A percentile compares a stretch with the other conserved stretches of the same genome.
These are phyloP conservation scores for Neonothopanus nambi DNA, from an alignment of 1,284 basidiomycete genomes.

Conservation along the genomic window DNA sequence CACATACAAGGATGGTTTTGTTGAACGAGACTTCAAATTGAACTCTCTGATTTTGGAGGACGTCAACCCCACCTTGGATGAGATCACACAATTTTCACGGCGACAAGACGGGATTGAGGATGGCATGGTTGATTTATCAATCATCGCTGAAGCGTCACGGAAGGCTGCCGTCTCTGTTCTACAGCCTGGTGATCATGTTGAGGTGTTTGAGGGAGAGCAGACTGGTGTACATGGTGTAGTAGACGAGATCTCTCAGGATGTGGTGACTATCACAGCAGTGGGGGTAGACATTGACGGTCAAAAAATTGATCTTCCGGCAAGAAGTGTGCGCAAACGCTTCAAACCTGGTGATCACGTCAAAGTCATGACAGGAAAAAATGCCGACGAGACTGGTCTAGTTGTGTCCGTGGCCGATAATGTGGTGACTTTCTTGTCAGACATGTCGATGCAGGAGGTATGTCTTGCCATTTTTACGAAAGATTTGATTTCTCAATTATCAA, in stretches of 20 bases:
- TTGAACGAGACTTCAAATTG: constrained; percentile 95
- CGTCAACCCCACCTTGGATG: constrained; percentile 94
- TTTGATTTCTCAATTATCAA: constrained; percentile 27
- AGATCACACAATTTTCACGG: constrained; percentile 81
- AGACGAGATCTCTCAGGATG: constrained; percentile 85
- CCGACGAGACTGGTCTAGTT: constrained; percentile 94
- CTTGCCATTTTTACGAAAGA: constrained; percentile 5
- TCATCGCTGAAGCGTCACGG: constrained; percentile 86
- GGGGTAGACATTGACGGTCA: constrained; percentile 85
- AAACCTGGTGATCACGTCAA: constrained; percentile 98
- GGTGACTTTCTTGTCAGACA: constrained; percentile 96
- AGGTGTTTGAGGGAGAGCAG: constrained; percentile 97
- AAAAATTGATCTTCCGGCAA: constrained; percentile 84
- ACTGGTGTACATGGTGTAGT: constrained; percentile 91
- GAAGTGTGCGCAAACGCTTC: constrained; percentile 93
- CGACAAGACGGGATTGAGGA: constrained; percentile 45
- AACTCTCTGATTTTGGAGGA: constrained; percentile 82
- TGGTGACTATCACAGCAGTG: constrained; percentile 82
- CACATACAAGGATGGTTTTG: constrained; percentile 92
- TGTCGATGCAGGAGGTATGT: constrained; percentile 89
- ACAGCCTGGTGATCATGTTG: constrained; percentile 97
- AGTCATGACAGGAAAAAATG: constrained; percentile 94
- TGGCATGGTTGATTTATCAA: constrained; percentile 75
- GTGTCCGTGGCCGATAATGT: constrained; percentile 90
- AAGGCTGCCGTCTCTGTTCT: constrained; percentile 87